Base-by-base conservation (phyloP, 495 filamentous ascomycete genomes). In the Neurospora africana region DNA sequence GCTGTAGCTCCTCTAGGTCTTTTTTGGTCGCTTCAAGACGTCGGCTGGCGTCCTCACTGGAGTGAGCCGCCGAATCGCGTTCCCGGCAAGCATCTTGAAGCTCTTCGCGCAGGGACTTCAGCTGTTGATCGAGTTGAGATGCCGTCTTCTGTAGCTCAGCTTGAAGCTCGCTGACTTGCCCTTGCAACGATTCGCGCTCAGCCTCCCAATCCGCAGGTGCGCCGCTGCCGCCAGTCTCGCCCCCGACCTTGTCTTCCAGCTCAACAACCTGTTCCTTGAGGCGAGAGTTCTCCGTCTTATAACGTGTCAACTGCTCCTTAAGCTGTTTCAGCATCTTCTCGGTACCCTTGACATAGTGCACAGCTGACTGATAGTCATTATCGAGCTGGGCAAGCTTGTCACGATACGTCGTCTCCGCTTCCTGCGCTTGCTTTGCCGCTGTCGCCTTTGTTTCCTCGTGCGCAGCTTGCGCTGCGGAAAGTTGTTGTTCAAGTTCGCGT, bases 251-350 rank as follows among this genome's bases (percentile, higher is more conserved):
- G 70, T 87, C 85, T 30, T 85, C 85, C 33, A 86, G 76, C 73
- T 89, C 84, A 36, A 92, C 87, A 36, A 98, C 82, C 74, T 97
- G 92, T 40, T 88, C 88, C 79, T 96, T 93, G 40, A 98, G 79
- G 71, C 90, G 90, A n/a, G 84, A 84, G 76, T 97, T 97, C 68
- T 94, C 90, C 44, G 88, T 82, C 85, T 97, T 98, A 80, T 94
- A 94, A 41, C 94, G 92, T 43, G 89, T 84, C 15, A 98, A 85
- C 80, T 99, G 95, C 75, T 97, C 93, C 84, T 99, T 98, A 89
- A 99, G 97, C 76, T 94, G 94, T 81, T 95, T 94, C 33, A 99
- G 86, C 93, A 99, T 97, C 87, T 97, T 98, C 82, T 99, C 96
- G 1, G 95, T 98, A 47, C 95, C 96, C 78, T 97, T 96, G 74